Percentiles rank a stretch among this genome's conserved stretches.
Evolutionary conservation across 306 rosid genomes (phyloP).

Genomic region (Glycine latifolia): DNA sequence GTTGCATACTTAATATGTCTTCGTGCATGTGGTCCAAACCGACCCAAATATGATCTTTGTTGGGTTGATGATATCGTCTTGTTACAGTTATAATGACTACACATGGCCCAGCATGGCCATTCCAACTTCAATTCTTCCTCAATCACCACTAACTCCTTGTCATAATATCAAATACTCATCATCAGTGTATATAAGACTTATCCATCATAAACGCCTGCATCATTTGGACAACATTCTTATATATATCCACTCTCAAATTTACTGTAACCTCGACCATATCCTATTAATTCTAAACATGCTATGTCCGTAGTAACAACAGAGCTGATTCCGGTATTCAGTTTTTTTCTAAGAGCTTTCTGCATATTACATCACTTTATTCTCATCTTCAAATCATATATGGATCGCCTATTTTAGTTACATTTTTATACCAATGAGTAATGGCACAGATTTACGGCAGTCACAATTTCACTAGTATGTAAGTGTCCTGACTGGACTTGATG

Average conservation of each 20-base stretch:
- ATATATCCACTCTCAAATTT: too few species aligned
- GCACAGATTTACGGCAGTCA: not conserved
- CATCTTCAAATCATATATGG: too few species aligned
- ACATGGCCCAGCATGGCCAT: not conserved
- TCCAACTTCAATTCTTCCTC: conserved; percentile 20
- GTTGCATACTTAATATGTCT: conserved; percentile 40
- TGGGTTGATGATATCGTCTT: conserved; percentile 25
- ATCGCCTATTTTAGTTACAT: not conserved
- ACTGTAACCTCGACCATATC: too few species aligned
- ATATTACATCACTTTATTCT: too few species aligned
- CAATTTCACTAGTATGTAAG: not conserved
- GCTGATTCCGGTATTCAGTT: not conserved
- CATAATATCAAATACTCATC: not conserved
- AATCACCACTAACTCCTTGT: conserved; percentile 7
- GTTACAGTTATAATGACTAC: not conserved
- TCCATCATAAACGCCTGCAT: not conserved
- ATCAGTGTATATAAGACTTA: not conserved
- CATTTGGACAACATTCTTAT: too few species aligned
- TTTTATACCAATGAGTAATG: not conserved
- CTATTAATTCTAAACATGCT: not conserved
- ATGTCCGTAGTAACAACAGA: not conserved
- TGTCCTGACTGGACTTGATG: not conserved
- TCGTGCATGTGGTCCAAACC: conserved; percentile 47
- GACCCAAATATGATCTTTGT: not conserved
- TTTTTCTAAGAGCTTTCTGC: not conserved